A percentile compares a stretch with the other conserved stretches of the same genome.
phyloP scores from a whole-genome alignment of 2,329 filamentous ascomycete species.

The Chaetomiaceae sp. region DNA sequence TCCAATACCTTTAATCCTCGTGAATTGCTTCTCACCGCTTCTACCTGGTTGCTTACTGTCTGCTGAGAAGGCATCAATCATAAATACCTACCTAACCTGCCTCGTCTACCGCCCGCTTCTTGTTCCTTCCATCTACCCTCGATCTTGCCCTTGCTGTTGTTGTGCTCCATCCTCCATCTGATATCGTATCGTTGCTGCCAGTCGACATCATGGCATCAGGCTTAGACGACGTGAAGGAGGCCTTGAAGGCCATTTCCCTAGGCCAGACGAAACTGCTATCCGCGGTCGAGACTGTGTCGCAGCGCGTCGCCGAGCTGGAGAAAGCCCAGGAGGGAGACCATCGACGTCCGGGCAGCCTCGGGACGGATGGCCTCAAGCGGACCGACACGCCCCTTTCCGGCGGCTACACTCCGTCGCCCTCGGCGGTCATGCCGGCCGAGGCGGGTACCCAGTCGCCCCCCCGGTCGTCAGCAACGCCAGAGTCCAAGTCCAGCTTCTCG shows the following conservation, averaged over 20 bases:
- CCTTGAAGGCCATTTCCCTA: constrained; percentile 37
- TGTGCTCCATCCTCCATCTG: neutral
- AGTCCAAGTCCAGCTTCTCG: constrained; percentile 44
- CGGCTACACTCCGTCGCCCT: constrained; percentile 23
- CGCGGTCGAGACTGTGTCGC: constrained; percentile 38
- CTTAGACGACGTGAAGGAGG: constrained; percentile 34
- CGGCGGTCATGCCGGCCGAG: constrained; percentile 26
- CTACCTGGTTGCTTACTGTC: neutral
- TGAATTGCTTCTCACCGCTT: neutral
- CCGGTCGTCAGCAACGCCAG: constrained; percentile 28
- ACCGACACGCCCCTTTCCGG: constrained; percentile 19
- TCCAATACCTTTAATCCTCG: neutral
- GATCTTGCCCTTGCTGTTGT: neutral
- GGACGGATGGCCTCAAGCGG: constrained; percentile 2
- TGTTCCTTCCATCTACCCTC: neutral
- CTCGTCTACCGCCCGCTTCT: no score
- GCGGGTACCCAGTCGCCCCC: constrained; percentile 25
- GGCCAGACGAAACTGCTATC: constrained; percentile 40
- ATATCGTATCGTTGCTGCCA: neutral
- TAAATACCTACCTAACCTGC: neutral
- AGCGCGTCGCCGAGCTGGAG: constrained; percentile 28
- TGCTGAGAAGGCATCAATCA: neutral
- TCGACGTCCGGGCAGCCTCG: neutral
- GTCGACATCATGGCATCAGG: constrained; percentile 18
- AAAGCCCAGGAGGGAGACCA: constrained; percentile 11